A percentile compares a stretch with the other conserved stretches of the same genome.
phyloP scores from a whole-genome alignment of 805 yeast genomes.

The Teunomyces cretensis region DNA sequence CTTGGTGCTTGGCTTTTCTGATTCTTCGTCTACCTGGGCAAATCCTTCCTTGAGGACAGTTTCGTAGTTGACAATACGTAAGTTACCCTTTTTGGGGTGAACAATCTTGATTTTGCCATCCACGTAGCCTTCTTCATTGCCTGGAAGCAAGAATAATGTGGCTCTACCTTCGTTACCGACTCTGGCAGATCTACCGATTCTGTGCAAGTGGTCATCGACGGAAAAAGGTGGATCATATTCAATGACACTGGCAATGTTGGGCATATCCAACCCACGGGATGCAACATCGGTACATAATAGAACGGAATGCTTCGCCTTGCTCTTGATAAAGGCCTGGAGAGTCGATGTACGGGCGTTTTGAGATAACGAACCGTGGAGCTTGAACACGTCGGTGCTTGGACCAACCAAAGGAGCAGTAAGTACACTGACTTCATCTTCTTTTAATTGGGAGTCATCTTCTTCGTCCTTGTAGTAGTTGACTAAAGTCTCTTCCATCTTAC shows the following conservation, averaged over 20 bases:
- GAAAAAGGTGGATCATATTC: conserved; percentile 96
- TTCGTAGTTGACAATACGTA: conserved; percentile 37
- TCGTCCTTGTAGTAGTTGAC: conserved; percentile 14
- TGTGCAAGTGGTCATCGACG: conserved; percentile 90
- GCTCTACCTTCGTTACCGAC: conserved; percentile 89
- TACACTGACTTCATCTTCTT: conserved; percentile 36
- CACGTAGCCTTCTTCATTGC: conserved; percentile 81
- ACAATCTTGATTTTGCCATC: conserved; percentile 46
- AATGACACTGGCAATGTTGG: conserved; percentile 78
- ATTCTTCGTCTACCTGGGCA: conserved; percentile 35
- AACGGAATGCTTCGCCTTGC: conserved; percentile 53
- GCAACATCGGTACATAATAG: conserved; percentile 97
- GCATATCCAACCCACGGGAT: conserved; percentile 92
- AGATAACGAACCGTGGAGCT: conserved; percentile 86
- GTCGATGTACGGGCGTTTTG: conserved; percentile 85
- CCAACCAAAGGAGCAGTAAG: conserved; percentile 55
- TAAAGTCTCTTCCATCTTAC: conserved; percentile 17
- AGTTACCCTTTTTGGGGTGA: conserved; percentile 37
- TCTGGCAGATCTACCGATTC: conserved; percentile 98
- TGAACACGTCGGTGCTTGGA: conserved; percentile 46
- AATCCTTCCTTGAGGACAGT: conserved; percentile 31
- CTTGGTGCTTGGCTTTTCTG: conserved; percentile 30
- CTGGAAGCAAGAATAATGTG: conserved; percentile 78
- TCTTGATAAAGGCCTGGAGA: conserved; percentile 56
- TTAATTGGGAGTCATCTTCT: conserved; percentile 21